Conservation (phyloP, 1,284 basidiomycete species). For the Irpex lacteus region DNA sequence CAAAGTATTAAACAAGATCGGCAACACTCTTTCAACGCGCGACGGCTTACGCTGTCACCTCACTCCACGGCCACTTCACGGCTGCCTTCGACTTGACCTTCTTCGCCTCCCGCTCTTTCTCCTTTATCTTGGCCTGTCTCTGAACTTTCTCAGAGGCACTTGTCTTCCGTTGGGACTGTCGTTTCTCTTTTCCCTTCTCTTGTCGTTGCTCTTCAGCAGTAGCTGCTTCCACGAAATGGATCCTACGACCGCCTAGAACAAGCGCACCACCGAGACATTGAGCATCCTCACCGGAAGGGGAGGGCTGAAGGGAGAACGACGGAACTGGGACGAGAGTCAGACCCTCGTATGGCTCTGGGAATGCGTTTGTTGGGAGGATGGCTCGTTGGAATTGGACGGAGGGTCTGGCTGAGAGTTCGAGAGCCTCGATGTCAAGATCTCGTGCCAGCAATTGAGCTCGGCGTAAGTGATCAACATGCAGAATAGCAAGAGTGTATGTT, state of each 20-base stretch:
- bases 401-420: slow-evolving; percentile 50
- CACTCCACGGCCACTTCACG: slow-evolving; percentile 73
- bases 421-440: slow-evolving; percentile 46
- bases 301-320: slow-evolving; percentile 30
- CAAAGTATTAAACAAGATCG: slow-evolving; percentile 7
- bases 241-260: slow-evolving; percentile 60
- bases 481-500: slow-evolving; percentile 60
- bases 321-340: slow-evolving; percentile 49
- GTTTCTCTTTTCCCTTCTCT: slow-evolving; percentile 8
- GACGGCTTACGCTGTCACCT: slow-evolving; percentile 54
- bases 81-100: slow-evolving; percentile 49
- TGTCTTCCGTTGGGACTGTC: slow-evolving; percentile 6
- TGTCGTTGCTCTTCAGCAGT: slow-evolving; percentile 27
- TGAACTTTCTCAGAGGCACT: slow-evolving; percentile 53
- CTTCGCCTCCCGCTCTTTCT: slow-evolving; percentile 49
- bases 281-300: slow-evolving; percentile 19
- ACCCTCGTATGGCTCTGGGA: slow-evolving; percentile 33
- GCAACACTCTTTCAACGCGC: not conserved
- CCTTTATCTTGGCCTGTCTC: slow-evolving; percentile 52
- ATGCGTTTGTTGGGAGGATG: slow-evolving; percentile 29
- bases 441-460: slow-evolving; percentile 60
- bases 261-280: slow-evolving; percentile 60
- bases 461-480: slow-evolving; percentile 65
- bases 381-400: slow-evolving; percentile 44
- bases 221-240: slow-evolving; percentile 56